Evolutionary conservation across 805 yeast genomes (phyloP).

Genomic region (Teunomyces lycoperdinae): DNA sequence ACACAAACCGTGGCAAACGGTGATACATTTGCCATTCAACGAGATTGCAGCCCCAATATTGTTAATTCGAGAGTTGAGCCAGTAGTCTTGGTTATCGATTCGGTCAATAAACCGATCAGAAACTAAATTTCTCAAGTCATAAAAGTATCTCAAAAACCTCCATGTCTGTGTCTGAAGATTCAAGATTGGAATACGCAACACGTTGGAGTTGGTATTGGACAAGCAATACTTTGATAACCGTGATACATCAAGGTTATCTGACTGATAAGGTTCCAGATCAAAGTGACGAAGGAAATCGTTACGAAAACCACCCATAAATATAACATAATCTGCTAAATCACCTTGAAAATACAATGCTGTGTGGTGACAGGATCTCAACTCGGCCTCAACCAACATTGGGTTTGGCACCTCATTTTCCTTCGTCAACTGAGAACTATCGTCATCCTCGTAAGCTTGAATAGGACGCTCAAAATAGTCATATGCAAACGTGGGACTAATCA

Average conservation of each 20-base stretch:
- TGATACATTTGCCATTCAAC: constrained; percentile 33
- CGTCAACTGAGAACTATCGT: constrained; percentile 17
- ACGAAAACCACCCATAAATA: constrained; percentile 39
- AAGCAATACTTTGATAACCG: constrained; percentile 29
- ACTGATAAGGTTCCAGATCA: constrained; percentile 27
- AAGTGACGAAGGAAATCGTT: constrained; percentile 35
- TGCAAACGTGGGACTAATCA: constrained; percentile 28
- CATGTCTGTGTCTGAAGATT: constrained; percentile 41
- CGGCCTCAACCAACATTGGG: constrained; percentile 36
- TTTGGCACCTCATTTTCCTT: constrained; percentile 23
- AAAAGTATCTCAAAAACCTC: constrained; percentile 35
- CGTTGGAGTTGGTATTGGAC: constrained; percentile 23
- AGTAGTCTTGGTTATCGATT: constrained; percentile 3
- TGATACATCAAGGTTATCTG: constrained; percentile 35
- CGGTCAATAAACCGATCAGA: constrained; percentile 18
- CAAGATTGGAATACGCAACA: constrained; percentile 33
- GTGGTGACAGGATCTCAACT: constrained; percentile 42
- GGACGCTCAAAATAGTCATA: constrained; percentile 33
- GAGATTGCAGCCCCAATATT: constrained; percentile 32
- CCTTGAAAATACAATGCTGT: constrained; percentile 31
- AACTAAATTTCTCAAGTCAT: constrained; percentile 26
- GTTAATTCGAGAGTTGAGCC: constrained; percentile 28
- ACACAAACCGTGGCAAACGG: constrained; percentile 36
- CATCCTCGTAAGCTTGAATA: constrained; percentile 30
- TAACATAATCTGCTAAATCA: constrained; percentile 32